A percentile compares a stretch with the other conserved stretches of the same genome.
Evolutionary conservation across 2,329 filamentous ascomycete genomes (phyloP).

Genomic region (Colletotrichum costaricense): DNA sequence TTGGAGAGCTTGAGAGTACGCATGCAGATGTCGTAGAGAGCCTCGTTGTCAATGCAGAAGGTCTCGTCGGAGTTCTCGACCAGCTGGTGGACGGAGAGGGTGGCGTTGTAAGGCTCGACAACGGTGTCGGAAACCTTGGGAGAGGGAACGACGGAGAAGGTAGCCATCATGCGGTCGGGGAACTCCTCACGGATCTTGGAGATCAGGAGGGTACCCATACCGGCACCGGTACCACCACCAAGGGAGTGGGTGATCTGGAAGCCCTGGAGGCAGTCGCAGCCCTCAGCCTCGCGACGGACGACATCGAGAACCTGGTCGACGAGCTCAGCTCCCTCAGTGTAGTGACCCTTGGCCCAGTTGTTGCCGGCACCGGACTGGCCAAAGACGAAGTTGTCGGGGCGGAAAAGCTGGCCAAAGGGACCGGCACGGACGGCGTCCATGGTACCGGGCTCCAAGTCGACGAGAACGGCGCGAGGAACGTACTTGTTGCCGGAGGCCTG

Average conservation of each 20-base stretch:
- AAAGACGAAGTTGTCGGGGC: conserved; percentile 99
- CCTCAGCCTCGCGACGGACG: conserved; percentile 97
- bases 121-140: conserved; percentile 99
- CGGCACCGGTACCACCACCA: conserved; percentile 99
- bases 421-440: conserved; percentile 99
- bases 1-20: conserved; percentile 98
- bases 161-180: conserved; percentile 99
- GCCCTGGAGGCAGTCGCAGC: conserved; percentile 99
- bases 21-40: conserved; percentile 99
- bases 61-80: conserved; percentile 99
- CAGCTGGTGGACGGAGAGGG: conserved; percentile 97
- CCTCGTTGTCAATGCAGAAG: conserved; percentile 99
- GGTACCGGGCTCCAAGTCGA: conserved; percentile 99
- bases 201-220: conserved; percentile 99
- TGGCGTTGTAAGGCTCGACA: conserved; percentile 99
- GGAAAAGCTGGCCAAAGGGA: conserved; percentile 99
- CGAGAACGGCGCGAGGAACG: conserved; percentile 98
- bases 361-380: conserved; percentile 99
- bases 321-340: conserved; percentile 99
- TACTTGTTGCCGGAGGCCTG: conserved; percentile 98
- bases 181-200: conserved; percentile 99
- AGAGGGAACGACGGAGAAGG: conserved; percentile 98
- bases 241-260: conserved; percentile 99
- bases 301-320: conserved; percentile 99
- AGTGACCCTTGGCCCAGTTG: conserved; percentile 99